Percentiles rank a stretch among this genome's conserved stretches.
These are phyloP conservation scores for Fomitopsis pulvina DNA, from an alignment of 768 basidiomycete genomes.

Conservation along the genomic window DNA sequence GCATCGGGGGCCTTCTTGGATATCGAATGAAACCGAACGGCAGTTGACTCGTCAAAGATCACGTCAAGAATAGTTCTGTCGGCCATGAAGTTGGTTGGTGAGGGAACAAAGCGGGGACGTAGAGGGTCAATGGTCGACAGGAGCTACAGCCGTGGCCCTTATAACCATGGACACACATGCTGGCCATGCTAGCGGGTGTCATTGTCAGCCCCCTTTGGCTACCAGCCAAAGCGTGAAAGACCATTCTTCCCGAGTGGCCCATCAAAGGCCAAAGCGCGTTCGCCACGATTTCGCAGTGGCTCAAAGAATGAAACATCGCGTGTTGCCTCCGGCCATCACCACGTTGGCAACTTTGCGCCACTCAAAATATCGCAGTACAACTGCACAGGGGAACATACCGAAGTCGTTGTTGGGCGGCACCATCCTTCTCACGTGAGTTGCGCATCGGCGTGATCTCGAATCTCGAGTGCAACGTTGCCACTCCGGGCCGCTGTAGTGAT, in stretches of 20 bases:
- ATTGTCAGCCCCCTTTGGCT: background rate
- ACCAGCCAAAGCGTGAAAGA: background rate
- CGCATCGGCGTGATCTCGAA: too few species aligned
- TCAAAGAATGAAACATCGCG: background rate
- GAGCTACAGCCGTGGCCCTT: background rate
- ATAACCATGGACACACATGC: background rate
- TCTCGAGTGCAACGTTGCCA: too few species aligned
- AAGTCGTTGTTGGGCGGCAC: too few species aligned
- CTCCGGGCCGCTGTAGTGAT: too few species aligned
- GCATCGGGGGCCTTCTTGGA: background rate
- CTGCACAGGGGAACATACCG: too few species aligned
- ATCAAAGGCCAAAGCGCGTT: background rate
- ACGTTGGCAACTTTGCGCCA: too few species aligned
- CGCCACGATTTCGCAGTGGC: background rate
- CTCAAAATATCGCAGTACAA: too few species aligned
- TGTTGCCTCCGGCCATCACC: too few species aligned
- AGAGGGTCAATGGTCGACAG: background rate
- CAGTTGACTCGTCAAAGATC: slow-evolving; percentile 7
- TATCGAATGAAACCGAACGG: slow-evolving; percentile 5
- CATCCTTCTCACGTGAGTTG: too few species aligned
- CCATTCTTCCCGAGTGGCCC: background rate
- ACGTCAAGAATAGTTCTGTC: slow-evolving; percentile 5
- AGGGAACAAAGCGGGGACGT: background rate
- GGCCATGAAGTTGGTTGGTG: background rate
- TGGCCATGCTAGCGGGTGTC: background rate